phyloP scores from a whole-genome alignment of 768 basidiomycete species.

The Panellus pusillus region DNA sequence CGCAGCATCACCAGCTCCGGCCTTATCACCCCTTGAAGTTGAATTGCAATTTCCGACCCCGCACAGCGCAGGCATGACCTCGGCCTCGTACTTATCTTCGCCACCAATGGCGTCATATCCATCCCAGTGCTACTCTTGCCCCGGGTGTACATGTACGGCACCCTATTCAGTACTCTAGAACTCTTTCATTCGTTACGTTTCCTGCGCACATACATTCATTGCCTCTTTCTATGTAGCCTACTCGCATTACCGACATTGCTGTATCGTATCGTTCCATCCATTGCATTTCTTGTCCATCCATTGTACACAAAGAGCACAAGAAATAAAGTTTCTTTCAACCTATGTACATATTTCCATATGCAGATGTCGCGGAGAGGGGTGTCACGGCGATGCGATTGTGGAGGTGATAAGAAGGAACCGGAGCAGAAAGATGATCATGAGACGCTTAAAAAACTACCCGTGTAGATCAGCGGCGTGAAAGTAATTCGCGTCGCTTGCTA shows the following conservation, averaged over 20 bases:
- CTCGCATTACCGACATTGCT: constrained; percentile 13
- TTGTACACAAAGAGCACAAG: background rate
- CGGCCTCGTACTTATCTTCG: constrained; percentile 10
- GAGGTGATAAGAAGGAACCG: constrained; percentile 8
- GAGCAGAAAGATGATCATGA: constrained; percentile 2
- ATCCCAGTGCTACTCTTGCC: background rate
- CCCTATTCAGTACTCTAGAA: constrained; percentile 13
- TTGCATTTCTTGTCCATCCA: background rate
- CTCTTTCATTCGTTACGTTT: constrained; percentile 2
- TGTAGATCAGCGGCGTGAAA: background rate
- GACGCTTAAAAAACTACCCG: background rate
- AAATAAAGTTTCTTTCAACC: background rate
- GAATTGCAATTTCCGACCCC: constrained; percentile 8
- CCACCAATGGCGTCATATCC: constrained; percentile 3
- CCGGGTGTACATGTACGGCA: constrained; percentile 9
- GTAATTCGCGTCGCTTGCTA: background rate
- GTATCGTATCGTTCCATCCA: constrained; percentile 19
- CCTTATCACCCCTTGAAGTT: constrained; percentile 14
- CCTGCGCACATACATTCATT: background rate
- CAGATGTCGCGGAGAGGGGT: background rate
- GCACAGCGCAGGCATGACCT: constrained; percentile 8
- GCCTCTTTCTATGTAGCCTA: constrained; percentile 15
- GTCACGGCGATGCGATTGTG: background rate
- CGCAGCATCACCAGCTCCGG: background rate
- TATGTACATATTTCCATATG: background rate